These are phyloP conservation scores for Bolboschoenus planiculmis DNA, from an alignment of 176 grass and related monocot species.

Conservation along the genomic window DNA sequence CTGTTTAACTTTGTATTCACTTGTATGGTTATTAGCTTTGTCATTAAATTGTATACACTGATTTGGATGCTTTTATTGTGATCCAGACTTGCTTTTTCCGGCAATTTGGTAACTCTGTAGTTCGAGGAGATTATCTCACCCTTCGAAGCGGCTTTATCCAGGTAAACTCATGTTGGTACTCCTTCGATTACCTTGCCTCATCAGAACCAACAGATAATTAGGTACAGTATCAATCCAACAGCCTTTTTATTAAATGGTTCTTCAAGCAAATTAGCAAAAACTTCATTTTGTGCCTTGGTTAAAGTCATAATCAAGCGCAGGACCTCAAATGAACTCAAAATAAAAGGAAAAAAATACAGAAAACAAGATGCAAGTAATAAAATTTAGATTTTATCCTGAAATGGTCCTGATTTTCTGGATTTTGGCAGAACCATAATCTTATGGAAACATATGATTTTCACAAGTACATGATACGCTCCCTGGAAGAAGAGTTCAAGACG, in stretches of 20 bases:
- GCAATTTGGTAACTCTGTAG: constrained; percentile 88
- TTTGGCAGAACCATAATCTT: constrained; percentile 85
- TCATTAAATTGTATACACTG: constrained; percentile 2
- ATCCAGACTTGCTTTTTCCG: constrained; percentile 83
- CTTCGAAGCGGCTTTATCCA: constrained; percentile 90
- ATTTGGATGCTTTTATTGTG: constrained; percentile 5
- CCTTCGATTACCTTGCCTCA: neutral
- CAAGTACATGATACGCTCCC: constrained; percentile 86
- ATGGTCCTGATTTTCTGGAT: constrained; percentile 15
- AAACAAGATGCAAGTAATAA: neutral
- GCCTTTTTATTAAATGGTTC: neutral
- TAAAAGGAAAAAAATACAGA: neutral
- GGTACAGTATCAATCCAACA: neutral
- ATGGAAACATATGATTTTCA: constrained; percentile 74
- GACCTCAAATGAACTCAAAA: neutral
- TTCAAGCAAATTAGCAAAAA: neutral
- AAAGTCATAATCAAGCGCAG: neutral
- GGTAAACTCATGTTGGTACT: constrained; percentile 28
- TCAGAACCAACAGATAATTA: neutral
- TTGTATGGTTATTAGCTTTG: neutral
- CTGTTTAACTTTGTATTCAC: neutral
- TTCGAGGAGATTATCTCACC: constrained; percentile 91
- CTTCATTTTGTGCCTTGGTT: neutral
- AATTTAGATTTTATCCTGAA: neutral
- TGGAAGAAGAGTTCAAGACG: constrained; percentile 97